Base-by-base conservation (phyloP, 1,139 yeast genomes). In the Kodamaea plutei region DNA sequence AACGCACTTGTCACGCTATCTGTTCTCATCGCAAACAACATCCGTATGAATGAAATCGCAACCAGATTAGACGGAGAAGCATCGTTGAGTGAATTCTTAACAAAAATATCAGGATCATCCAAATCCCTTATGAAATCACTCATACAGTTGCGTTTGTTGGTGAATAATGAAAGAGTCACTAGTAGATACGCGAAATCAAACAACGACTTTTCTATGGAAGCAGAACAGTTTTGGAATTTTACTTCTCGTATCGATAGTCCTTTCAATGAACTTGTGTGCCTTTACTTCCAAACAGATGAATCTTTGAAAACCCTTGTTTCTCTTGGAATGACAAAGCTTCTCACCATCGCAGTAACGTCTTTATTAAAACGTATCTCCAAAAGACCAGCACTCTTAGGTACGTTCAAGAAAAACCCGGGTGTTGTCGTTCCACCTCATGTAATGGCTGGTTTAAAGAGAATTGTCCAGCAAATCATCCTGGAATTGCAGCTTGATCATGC, bases 1-100 rank as follows among this genome's bases (percentile, higher is more conserved):
- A 46, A 55, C 33, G 28, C 40, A 12, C 36, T 58, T 24, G 42
- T 38, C 32, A 45, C 53, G 37, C 28, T 58, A 42, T 43, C 64
- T 25, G 27, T 49, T 19, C 30, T 70, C 33, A 54, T 79, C 44
- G 79, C 78, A 38, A 71, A 77, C 40, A 75, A 83, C 0, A 64
- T 79, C 18, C 65, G 72, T 28, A 69, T 76, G 70, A 52, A 64
- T 30, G 87, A 79, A 46, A 69, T 77, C 16, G 48, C 77, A 0
- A 59, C 75, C 1, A 63, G 87, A 41, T 45, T 69, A 6, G 58
- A 57, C 16, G 72, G 72, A 2, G 44, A 41, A 6, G 45, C 52
- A 10, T 52, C 68, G 5, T 58, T 61, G 30, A 43, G 50, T 2
- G 46, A 52, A 5, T 66, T 71, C 34, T 43, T 73, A 32, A 40